Base-by-base conservation (phyloP, 75 land plant species). In the Larix kaempferi region DNA sequence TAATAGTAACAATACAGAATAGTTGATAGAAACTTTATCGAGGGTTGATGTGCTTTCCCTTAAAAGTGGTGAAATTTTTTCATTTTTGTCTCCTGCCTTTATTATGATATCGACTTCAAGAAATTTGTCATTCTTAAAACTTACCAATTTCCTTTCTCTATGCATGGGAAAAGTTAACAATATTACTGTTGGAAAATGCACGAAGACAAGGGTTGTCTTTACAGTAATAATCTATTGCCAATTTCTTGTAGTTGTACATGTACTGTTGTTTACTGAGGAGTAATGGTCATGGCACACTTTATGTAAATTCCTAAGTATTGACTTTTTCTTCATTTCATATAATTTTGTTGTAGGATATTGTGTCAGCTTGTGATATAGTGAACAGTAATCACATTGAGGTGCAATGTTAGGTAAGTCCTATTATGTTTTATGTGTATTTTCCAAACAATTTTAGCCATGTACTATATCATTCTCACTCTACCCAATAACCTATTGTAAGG, bases 331-430 rank as follows among this genome's bases (percentile, higher is more conserved):
- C 19, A n/a, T 14, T 22, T 56, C 16, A 71, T 77, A 55, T 56
- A 19, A 56, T 78, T 39, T 52, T 37, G n/a, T 15, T 59, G 17
- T 82, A 96, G 99, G 95, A 95, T 84, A 95, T 95, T 67, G 99
- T 98, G 13, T 90, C 99, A 56, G 99, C 98, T 78, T 98, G 92
- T 83, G 99, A 98, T 82, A 80, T 98, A 80, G 99, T 98, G 60
- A 98, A 98, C 78, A 93, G 99, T 83, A 91, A 87, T 23, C 81
- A 92, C 39, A 89, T 98, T 75, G 99, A 98, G 87, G 94, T 95
- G 69, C 99, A 98, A 78, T 98, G 98, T 56, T 91, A 94, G 98
- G 99, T 94, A 85, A 29, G 3, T 73, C 60, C 39, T 58, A 13
- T 71, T 71, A 37, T 14, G 56, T 10, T 15, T 74, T 23, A n/a